A percentile compares a stretch with the other conserved stretches of the same genome.
These are phyloP conservation scores for Xylaria polymorpha DNA, from an alignment of 2,329 filamentous ascomycete genomes.

Conservation along the genomic window DNA sequence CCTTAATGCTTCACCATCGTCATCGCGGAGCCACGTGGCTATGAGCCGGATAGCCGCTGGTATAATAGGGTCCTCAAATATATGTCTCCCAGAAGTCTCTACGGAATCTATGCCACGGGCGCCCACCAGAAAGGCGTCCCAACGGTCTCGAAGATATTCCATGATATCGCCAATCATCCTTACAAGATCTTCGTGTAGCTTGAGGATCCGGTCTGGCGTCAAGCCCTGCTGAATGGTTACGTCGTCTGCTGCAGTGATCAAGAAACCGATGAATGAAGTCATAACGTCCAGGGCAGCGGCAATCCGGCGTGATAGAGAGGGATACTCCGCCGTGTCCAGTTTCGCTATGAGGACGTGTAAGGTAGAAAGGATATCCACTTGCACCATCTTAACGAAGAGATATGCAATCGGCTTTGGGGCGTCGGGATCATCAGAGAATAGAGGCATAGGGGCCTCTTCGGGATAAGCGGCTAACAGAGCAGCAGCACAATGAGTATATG, in stretches of 20 bases:
- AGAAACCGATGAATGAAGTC: slow-evolving; percentile 68
- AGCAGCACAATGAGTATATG: slow-evolving; percentile 69
- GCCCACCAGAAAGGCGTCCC: slow-evolving; percentile 63
- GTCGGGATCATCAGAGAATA: slow-evolving; percentile 63
- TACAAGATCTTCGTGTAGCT: slow-evolving; percentile 57
- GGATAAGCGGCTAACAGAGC: slow-evolving; percentile 68
- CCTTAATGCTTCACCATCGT: slow-evolving; percentile 70
- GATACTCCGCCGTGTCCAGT: slow-evolving; percentile 67
- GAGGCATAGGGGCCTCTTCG: slow-evolving; percentile 55
- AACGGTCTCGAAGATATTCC: slow-evolving; percentile 76
- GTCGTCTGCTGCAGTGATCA: slow-evolving; percentile 65
- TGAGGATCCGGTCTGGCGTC: slow-evolving; percentile 69
- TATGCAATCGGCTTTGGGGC: slow-evolving; percentile 68
- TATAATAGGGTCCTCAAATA: slow-evolving; percentile 67
- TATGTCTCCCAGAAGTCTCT: slow-evolving; percentile 68
- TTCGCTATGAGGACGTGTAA: slow-evolving; percentile 69
- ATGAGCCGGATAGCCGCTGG: slow-evolving; percentile 68
- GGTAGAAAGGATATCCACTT: slow-evolving; percentile 73
- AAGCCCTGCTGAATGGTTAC: slow-evolving; percentile 51
- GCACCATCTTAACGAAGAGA: slow-evolving; percentile 71
- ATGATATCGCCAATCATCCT: slow-evolving; percentile 71
- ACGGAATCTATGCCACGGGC: slow-evolving; percentile 56
- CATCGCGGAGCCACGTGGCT: slow-evolving; percentile 75
- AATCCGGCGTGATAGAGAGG: slow-evolving; percentile 63
- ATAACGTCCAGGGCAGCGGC: slow-evolving; percentile 72